Percentiles rank a stretch among this genome's conserved stretches.
These are phyloP conservation scores for Solanum hybrid DNA, from an alignment of 305 asterid genomes.

Conservation along the genomic window DNA sequence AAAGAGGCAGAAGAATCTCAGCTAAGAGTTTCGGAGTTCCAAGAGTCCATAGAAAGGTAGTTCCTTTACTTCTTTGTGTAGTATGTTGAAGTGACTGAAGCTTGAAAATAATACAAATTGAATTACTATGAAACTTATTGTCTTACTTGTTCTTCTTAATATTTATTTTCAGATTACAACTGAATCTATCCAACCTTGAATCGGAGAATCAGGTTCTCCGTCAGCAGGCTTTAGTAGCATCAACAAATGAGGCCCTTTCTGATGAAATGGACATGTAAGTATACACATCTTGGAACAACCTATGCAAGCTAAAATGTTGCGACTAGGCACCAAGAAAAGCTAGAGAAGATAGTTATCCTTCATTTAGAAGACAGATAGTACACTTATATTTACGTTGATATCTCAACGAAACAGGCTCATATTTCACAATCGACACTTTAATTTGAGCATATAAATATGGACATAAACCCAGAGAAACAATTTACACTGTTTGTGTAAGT, in stretches of 20 bases:
- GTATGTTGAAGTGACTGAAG: neutral
- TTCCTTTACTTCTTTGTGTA: neutral
- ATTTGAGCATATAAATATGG: neutral
- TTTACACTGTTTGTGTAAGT: neutral
- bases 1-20: slow-evolving; percentile 79
- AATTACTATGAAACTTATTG: slow-evolving; percentile 15
- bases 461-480: neutral
- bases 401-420: neutral
- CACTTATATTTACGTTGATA: neutral
- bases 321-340: neutral
- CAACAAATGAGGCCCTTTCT: slow-evolving; percentile 60
- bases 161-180: slow-evolving; percentile 54
- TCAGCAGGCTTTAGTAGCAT: slow-evolving; percentile 80
- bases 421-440: neutral
- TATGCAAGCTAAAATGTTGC: slow-evolving; percentile 5
- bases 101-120: neutral
- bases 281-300: slow-evolving; percentile 9
- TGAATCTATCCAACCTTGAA: slow-evolving; percentile 74
- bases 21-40: slow-evolving; percentile 52
- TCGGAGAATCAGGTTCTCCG: slow-evolving; percentile 93
- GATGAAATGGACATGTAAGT: slow-evolving; percentile 80
- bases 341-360: neutral
- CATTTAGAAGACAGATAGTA: neutral
- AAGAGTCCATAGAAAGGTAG: slow-evolving; percentile 83
- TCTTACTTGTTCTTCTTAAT: slow-evolving; percentile 20